These are phyloP conservation scores for Akanthomyces dipterigenus DNA, from an alignment of 2,329 filamentous ascomycete genomes.

Conservation along the genomic window DNA sequence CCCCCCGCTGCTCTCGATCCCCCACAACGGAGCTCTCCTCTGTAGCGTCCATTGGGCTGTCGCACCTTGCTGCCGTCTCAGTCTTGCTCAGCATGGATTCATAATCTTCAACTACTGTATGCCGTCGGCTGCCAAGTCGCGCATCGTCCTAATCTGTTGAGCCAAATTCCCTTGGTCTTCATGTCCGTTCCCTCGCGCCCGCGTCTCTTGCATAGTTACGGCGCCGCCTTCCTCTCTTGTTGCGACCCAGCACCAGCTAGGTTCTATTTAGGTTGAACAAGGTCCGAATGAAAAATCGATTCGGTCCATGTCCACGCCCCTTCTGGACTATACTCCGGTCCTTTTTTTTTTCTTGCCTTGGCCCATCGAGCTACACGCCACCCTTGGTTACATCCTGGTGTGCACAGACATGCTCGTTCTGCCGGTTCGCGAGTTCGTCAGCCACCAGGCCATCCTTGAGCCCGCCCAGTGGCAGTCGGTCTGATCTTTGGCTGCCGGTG, in stretches of 20 bases:
- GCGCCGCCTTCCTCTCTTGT: neutral
- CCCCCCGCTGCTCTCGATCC: slow-evolving; percentile 11
- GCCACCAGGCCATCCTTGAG: slow-evolving; percentile 4
- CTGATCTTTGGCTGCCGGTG: slow-evolving; percentile 7
- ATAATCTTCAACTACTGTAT: neutral
- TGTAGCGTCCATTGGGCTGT: slow-evolving; percentile 3
- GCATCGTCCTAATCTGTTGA: slow-evolving; percentile 8
- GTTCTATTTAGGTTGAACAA: neutral
- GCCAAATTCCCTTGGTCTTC: neutral
- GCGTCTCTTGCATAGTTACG: neutral
- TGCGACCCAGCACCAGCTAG: neutral
- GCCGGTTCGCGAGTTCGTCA: neutral
- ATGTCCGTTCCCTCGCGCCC: slow-evolving; percentile 7
- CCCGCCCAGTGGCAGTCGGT: neutral
- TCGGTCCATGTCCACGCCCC: slow-evolving; percentile 2
- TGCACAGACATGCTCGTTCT: slow-evolving; percentile 7
- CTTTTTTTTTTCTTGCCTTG: neutral
- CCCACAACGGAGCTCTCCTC: slow-evolving; percentile 11
- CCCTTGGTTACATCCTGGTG: neutral
- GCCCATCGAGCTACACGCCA: neutral
- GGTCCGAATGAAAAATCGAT: neutral
- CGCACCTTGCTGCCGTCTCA: slow-evolving; percentile 4
- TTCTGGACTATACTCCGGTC: slow-evolving; percentile 4
- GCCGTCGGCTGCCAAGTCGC: neutral
- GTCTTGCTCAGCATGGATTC: slow-evolving; percentile 5